Evolutionary conservation across 192 early-diverging fungal species (phyloP).

Genomic region (Coemansia sp.): DNA sequence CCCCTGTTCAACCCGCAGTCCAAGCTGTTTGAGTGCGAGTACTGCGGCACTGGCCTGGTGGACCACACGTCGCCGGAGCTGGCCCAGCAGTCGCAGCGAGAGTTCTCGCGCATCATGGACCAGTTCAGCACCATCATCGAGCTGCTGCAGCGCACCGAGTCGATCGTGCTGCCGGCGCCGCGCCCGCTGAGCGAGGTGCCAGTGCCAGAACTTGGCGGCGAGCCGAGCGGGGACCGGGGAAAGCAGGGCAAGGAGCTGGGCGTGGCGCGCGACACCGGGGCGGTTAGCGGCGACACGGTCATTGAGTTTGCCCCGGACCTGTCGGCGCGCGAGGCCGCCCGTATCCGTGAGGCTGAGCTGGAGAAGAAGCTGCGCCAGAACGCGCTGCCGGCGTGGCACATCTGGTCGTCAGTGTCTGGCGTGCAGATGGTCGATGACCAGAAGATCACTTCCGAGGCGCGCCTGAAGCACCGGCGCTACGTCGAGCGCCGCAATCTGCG

Average conservation of each 20-base stretch:
- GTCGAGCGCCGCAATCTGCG: conserved; percentile 21
- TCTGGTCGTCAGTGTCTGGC: conserved; percentile 65
- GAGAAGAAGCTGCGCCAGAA: conserved; percentile 69
- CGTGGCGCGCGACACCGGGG: conserved; percentile 60
- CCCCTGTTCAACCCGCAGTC: conserved; percentile 42
- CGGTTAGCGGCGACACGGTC: conserved; percentile 58
- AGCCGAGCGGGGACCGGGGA: conserved; percentile 29
- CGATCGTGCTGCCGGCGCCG: conserved; percentile 57
- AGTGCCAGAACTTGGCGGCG: conserved; percentile 27
- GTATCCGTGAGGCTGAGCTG: conserved; percentile 57
- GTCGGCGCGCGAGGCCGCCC: conserved; percentile 54
- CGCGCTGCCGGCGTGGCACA: conserved; percentile 73
- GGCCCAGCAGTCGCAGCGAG: conserved; percentile 50
- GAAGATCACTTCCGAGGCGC: conserved; percentile 34
- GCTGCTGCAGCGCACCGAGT: conserved; percentile 65
- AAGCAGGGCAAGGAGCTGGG: conserved; percentile 57
- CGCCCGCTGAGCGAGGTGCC: conserved; percentile 46
- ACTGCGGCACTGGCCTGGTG: conserved; percentile 51
- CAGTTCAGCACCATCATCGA: conserved; percentile 67
- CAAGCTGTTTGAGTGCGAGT: conserved; percentile 56
- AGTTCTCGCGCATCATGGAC: conserved; percentile 58
- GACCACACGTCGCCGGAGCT: conserved; percentile 63
- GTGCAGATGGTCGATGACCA: conserved; percentile 40
- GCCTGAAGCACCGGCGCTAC: conserved; percentile 15
- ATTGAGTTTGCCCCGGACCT: conserved; percentile 68